Conservation (phyloP, 495 filamentous ascomycete species). For the Neurospora hispaniola region DNA sequence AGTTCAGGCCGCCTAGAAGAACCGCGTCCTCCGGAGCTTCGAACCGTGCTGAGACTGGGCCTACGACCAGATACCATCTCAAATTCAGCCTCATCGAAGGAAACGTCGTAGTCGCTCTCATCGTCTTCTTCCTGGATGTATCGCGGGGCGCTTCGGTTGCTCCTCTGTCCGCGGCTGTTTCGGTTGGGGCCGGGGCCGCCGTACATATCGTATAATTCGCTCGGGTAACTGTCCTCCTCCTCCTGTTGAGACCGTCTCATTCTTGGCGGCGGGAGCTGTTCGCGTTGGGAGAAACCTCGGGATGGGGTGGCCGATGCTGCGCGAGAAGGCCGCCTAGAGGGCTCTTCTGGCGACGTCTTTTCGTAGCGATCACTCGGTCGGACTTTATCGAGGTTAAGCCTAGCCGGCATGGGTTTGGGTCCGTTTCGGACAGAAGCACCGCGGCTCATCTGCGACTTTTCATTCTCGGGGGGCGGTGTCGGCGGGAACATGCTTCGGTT, state of each 20-base stretch:
- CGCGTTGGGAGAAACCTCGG: conserved; percentile 40
- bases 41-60: conserved; percentile 28
- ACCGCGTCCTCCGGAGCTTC: conserved; percentile 27
- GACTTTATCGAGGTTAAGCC: conserved; percentile 43
- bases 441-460: conserved; percentile 40
- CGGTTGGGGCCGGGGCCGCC: conserved; percentile 27
- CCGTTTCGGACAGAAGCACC: conserved; percentile 46
- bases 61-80: conserved; percentile 58
- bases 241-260: conserved; percentile 32
- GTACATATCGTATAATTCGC: conserved; percentile 66
- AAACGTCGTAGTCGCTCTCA: conserved; percentile 57
- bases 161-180: conserved; percentile 23
- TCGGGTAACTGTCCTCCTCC: conserved; percentile 52
- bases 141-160: conserved; percentile 29
- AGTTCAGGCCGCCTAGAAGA: conserved; percentile 39
- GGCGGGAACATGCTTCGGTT: conserved; percentile 83
- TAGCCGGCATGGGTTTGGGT: conserved; percentile 39
- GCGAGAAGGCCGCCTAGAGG: conserved; percentile 23
- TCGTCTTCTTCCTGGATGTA: conserved; percentile 68
- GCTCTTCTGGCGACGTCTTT: conserved; percentile 35
- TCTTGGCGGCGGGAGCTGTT: conserved; percentile 11
- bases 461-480: conserved; percentile 86
- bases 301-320: conserved; percentile 30
- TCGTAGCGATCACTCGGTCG: conserved; percentile 38
- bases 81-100: conserved; percentile 66